Conservation (phyloP, 805 yeast genomes). For the Wickerhamiella dianesei region DNA sequence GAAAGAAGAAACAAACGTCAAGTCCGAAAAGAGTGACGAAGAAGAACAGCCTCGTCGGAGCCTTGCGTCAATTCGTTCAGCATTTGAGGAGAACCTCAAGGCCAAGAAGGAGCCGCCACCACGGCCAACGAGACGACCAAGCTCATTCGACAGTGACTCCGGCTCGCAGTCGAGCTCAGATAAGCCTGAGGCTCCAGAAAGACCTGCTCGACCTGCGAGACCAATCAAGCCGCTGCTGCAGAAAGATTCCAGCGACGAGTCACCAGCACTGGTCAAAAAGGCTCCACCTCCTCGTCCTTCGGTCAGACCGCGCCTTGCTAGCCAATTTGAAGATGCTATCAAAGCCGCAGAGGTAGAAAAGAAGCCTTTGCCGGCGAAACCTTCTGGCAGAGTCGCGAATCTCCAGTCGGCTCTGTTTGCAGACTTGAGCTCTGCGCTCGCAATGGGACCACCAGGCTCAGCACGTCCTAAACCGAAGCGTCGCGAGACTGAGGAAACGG, state of each 20-base stretch:
- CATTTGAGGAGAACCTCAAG: background rate
- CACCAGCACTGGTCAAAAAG: slow-evolving; percentile 5
- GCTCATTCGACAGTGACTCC: background rate
- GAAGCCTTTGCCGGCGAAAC: slow-evolving; percentile 6
- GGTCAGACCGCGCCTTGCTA: slow-evolving; percentile 8
- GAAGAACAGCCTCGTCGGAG: background rate
- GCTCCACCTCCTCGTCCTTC: slow-evolving; percentile 11
- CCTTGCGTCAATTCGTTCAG: background rate
- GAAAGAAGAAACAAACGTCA: too few relatives aligned
- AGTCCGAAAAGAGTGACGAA: background rate
- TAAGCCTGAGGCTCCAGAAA: background rate
- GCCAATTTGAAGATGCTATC: slow-evolving; percentile 15
- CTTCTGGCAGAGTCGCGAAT: slow-evolving; percentile 10
- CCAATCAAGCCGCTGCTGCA: slow-evolving; percentile 1
- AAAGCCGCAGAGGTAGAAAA: slow-evolving; percentile 12
- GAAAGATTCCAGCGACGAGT: background rate
- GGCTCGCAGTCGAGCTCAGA: background rate
- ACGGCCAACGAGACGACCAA: background rate
- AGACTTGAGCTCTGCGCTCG: slow-evolving; percentile 17
- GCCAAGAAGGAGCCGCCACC: background rate
- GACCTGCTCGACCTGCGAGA: slow-evolving; percentile 5
- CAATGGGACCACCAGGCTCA: slow-evolving; percentile 17
- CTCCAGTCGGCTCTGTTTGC: slow-evolving; percentile 15
- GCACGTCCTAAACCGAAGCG: background rate
- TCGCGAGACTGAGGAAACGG: background rate